Evolutionary conservation across 2,329 filamentous ascomycete species (phyloP), one percentile per base, ranked within the genome.

Genomic region (Fusarium citri): DNA sequence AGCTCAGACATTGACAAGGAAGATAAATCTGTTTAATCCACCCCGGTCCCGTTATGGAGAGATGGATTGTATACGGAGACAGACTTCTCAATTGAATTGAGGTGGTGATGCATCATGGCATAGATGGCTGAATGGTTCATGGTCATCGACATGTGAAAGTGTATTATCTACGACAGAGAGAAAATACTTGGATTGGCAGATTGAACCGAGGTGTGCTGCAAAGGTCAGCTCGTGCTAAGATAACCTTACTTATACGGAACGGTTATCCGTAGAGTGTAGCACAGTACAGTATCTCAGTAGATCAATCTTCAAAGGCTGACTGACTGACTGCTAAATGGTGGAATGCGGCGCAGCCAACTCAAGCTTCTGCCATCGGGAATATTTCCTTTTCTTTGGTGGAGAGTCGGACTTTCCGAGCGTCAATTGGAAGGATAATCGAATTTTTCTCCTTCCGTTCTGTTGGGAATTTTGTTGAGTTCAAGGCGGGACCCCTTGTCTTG

Each of bases 391-490:
- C 26, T 58, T 40, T 22, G 15, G 59, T 68, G 67, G 67, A 31
- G 48, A 42, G 25, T 53, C 67, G 55, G 63, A 45, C 43, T 41
- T 60, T 41, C 59, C 45, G 68, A 61, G 41, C 25, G 53, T 28
- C 40, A 37, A 60, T 66, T 61, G 61, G 63, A 42, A 49, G 34
- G 22, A 53, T 41, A 55, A 55, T 63, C 50, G 45, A 60, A 16
- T 55, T 55, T 64, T 68, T 68, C 64, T 58, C 30, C 69, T 71
- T 66, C 63, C 37, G 55, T 78, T 79, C 77, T 79, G 78, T 79
- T 79, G 78, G 78, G 77, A 76, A 78, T 76, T 77, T 79, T 79
- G 77, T 79, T 79, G 77, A 74, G 72, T 58, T 66, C 46, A 72
- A 50, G 34, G 76, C 68, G 64, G 65, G 69, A 72, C 66, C 69